Evolutionary conservation across 129 eudicot genomes (phyloP).

Genomic region (Flaveria trinervia): DNA sequence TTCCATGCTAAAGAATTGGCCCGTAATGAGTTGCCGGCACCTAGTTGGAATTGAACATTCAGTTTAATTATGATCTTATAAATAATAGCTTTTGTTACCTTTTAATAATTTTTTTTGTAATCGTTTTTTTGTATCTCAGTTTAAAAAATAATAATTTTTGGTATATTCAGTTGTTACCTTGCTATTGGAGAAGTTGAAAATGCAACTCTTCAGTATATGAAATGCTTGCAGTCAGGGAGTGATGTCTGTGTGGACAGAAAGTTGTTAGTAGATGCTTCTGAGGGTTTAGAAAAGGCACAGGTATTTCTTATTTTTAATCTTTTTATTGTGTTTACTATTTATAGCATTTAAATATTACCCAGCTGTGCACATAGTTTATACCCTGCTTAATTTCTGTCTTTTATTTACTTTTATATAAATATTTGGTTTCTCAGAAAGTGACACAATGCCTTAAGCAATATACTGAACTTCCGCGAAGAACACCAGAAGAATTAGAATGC

Average conservation of each 20-base stretch:
- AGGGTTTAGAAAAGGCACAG: constrained; percentile 85
- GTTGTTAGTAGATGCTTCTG: constrained; percentile 81
- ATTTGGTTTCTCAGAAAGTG: constrained; percentile 59
- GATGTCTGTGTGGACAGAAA: constrained; percentile 73
- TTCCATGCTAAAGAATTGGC: background rate
- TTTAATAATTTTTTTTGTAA: constrained; percentile 10
- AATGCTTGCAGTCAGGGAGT: constrained; percentile 71
- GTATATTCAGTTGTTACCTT: constrained; percentile 75
- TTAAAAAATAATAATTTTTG: background rate
- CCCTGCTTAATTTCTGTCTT: background rate
- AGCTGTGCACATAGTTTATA: background rate
- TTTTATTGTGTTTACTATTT: background rate
- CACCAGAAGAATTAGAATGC: constrained; percentile 51
- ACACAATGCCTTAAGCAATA: constrained; percentile 47
- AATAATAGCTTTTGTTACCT: background rate
- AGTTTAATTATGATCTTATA: background rate
- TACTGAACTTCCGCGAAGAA: constrained; percentile 64
- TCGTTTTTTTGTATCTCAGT: background rate
- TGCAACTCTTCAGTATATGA: constrained; percentile 68
- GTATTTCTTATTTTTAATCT: constrained; percentile 32
- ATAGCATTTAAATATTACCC: background rate
- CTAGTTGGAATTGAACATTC: background rate
- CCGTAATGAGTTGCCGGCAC: constrained; percentile 2
- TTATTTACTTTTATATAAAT: constrained; percentile 2
- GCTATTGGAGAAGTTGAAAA: constrained; percentile 89